Evolutionary conservation across 2,329 filamentous ascomycete genomes (phyloP).

Genomic region (Penicillium sp.): DNA sequence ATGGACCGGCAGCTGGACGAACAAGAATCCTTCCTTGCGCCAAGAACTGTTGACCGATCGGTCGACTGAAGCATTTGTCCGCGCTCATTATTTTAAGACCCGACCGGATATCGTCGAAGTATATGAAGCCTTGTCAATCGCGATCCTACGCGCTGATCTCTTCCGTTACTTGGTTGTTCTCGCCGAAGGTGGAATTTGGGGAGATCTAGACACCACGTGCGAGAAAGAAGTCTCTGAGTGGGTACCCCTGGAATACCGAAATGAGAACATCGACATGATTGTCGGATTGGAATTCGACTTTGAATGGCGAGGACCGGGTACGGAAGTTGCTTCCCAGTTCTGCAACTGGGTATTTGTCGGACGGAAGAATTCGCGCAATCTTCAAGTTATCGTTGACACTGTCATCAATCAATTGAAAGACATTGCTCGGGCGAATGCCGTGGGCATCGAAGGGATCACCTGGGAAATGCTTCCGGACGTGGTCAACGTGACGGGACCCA

Average conservation of each 20-base stretch:
- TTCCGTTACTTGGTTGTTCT: slow-evolving; percentile 43
- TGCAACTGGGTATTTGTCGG: slow-evolving; percentile 25
- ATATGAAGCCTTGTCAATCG: slow-evolving; percentile 33
- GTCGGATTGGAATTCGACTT: slow-evolving; percentile 41
- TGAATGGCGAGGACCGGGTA: slow-evolving; percentile 7
- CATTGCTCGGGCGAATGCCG: slow-evolving; percentile 14
- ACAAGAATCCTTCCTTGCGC: slow-evolving; percentile 22
- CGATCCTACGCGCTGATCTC: slow-evolving; percentile 43
- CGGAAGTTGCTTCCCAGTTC: slow-evolving; percentile 19
- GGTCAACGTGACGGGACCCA: slow-evolving; percentile 26
- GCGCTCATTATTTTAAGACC: slow-evolving; percentile 25
- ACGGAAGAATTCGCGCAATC: slow-evolving; percentile 15
- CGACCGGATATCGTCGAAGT: slow-evolving; percentile 39
- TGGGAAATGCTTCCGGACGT: slow-evolving; percentile 27
- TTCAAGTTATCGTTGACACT: slow-evolving; percentile 18
- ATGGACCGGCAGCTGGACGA: slow-evolving; percentile 23
- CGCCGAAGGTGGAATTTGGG: slow-evolving; percentile 43
- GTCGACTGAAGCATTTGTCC: slow-evolving; percentile 31
- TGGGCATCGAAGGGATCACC: slow-evolving; percentile 14
- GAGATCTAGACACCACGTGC: slow-evolving; percentile 39
- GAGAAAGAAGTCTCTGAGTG: slow-evolving; percentile 34
- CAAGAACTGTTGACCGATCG: slow-evolving; percentile 31
- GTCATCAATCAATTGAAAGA: slow-evolving; percentile 16
- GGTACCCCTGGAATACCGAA: slow-evolving; percentile 34
- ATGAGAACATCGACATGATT: slow-evolving; percentile 28